Conservation (phyloP, 805 yeast species). For the Maudiozyma serrabonitensis region DNA sequence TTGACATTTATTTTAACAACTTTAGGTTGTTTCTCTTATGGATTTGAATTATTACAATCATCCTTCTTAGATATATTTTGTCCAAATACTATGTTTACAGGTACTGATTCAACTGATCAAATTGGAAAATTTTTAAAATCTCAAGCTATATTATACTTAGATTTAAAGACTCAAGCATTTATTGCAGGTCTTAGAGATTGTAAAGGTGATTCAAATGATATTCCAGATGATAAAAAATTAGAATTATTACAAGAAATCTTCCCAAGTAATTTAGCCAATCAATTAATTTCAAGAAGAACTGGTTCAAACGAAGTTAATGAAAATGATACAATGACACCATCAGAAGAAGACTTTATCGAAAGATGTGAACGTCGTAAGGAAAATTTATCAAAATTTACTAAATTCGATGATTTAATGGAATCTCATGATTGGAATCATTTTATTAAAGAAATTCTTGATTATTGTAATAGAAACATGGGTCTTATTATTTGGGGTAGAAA, state of each 20-base stretch:
- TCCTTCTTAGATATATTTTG: slow-evolving; percentile 82
- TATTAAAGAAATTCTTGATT: slow-evolving; percentile 68
- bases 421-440: slow-evolving; percentile 83
- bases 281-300: slow-evolving; percentile 24
- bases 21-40: slow-evolving; percentile 74
- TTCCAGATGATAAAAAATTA: slow-evolving; percentile 14
- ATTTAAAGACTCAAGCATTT: slow-evolving; percentile 90
- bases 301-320: slow-evolving; percentile 6
- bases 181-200: slow-evolving; percentile 66
- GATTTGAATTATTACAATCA: slow-evolving; percentile 78
- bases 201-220: slow-evolving; percentile 6
- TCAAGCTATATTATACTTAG: slow-evolving; percentile 71
- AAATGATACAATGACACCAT: slow-evolving; percentile 44
- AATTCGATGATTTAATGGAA: slow-evolving; percentile 47
- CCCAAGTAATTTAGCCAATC: slow-evolving; percentile 48
- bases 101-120: slow-evolving; percentile 14
- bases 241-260: slow-evolving; percentile 69
- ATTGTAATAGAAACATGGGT: slow-evolving; percentile 65
- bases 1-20: slow-evolving; percentile 85
- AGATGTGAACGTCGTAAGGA: slow-evolving; percentile 67
- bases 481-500: slow-evolving; percentile 61
- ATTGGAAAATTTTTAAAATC: slow-evolving; percentile 58
- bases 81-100: slow-evolving; percentile 39
- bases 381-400: slow-evolving; percentile 39
- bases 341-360: slow-evolving; percentile 69